Conservation (phyloP, 768 basidiomycete species). For the Exidia glandulosa region DNA sequence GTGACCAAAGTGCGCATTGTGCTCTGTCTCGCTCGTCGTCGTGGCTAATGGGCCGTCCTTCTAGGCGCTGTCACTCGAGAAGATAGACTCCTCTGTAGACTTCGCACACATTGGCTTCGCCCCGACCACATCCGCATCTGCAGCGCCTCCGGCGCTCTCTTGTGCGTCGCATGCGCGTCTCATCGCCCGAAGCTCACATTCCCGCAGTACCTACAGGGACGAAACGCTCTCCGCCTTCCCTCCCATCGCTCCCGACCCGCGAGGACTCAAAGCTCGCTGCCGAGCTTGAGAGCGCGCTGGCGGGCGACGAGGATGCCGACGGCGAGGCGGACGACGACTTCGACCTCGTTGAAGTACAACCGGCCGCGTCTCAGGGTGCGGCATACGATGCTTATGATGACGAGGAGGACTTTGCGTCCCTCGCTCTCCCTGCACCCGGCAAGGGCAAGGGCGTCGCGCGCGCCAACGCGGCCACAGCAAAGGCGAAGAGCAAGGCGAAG, state of each 20-base stretch:
- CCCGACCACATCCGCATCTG: slow-evolving; percentile 13
- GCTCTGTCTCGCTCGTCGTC: background rate
- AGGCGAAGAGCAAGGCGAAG: background rate
- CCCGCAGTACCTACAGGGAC: background rate
- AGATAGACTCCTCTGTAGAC: slow-evolving; percentile 54
- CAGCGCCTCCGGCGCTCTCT: slow-evolving; percentile 15
- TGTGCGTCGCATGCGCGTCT: slow-evolving; percentile 9
- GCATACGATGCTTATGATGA: background rate
- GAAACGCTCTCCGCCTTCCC: background rate
- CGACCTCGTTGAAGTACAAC: background rate
- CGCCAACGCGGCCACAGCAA: background rate
- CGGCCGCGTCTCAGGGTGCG: background rate
- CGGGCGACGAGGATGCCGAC: slow-evolving; percentile 22
- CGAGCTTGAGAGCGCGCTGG: slow-evolving; percentile 17
- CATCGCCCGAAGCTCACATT: background rate
- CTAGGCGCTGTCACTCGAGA: slow-evolving; percentile 64
- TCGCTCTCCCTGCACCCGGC: background rate
- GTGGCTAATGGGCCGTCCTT: slow-evolving; percentile 7
- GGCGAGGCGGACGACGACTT: slow-evolving; percentile 9
- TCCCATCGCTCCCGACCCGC: slow-evolving; percentile 13
- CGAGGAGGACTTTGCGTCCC: background rate
- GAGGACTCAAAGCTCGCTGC: slow-evolving; percentile 18
- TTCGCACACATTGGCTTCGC: slow-evolving; percentile 39
- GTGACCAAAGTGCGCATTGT: slow-evolving; percentile 44
- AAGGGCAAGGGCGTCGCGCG: background rate